A percentile compares a stretch with the other conserved stretches of the same genome.
phyloP scores from a whole-genome alignment of 345 rosid species.

The Anastatica hierochuntica region DNA sequence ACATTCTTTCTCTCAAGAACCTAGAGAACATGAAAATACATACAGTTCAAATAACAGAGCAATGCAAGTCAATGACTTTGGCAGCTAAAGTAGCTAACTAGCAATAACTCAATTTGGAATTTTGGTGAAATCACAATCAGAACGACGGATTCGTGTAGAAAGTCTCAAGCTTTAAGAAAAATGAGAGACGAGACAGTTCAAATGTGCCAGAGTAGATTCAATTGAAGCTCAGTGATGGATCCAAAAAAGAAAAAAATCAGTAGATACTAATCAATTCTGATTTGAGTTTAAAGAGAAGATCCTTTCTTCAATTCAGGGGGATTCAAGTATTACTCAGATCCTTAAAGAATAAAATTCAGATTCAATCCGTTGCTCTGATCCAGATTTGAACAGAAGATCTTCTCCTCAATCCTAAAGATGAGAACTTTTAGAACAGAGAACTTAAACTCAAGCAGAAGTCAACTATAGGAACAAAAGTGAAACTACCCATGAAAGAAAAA shows the following conservation, averaged over 20 bases:
- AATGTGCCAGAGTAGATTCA: neutral
- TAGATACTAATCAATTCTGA: neutral
- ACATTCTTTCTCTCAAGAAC: slow-evolving; percentile 54
- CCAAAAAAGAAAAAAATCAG: neutral
- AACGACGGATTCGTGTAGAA: neutral
- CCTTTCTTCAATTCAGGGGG: neutral
- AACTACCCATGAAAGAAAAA: slow-evolving; percentile 4
- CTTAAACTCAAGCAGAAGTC: neutral
- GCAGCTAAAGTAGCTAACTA: neutral
- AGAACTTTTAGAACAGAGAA: neutral
- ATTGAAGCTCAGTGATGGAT: no score
- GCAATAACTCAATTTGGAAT: no score
- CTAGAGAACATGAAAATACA: slow-evolving; percentile 29
- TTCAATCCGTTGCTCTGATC: neutral
- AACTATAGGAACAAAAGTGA: neutral
- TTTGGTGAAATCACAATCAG: no score
- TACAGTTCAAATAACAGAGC: neutral
- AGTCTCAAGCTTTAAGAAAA: slow-evolving; percentile 12
- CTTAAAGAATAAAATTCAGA: neutral
- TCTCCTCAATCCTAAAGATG: slow-evolving; percentile 1
- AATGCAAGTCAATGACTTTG: slow-evolving; percentile 3
- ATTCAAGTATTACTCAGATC: neutral
- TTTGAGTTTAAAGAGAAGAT: neutral
- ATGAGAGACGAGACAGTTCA: no score
- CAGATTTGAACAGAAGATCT: slow-evolving; percentile 7